Evolutionary conservation across 2,329 filamentous ascomycete species (phyloP), one percentile per base, ranked within the genome.

Genomic region (Clonostachys rhizophaga): DNA sequence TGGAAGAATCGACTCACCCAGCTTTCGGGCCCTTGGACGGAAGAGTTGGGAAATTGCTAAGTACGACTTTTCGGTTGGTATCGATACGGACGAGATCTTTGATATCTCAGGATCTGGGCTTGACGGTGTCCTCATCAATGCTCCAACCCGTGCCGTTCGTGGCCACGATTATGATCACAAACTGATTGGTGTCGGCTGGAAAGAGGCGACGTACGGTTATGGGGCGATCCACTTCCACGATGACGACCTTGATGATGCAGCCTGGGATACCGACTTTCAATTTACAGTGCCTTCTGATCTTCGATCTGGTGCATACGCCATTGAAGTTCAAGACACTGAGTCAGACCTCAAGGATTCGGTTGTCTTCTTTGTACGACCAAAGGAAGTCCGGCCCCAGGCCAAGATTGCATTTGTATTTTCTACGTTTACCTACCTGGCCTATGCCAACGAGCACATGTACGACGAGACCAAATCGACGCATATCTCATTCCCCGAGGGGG

Each of bases 191-290:
- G 43, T 47, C 5, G 58, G 61, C 45, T 67, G 64, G 64, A 66
- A 56, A 18, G 49, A 55, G 24, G 62, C 64, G 2, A 53, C 51
- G 30, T 62, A 56, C 34, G 64, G 63, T 1, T 66, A 64, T 45
- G 63, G 64, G 8, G 64, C 64, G 2, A 67, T 67, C 40, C 64
- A 67, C 46, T 67, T 67, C 50, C 64, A 67, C 47, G 64, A 67
- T 17, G 64, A 67, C 44, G 64, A 67, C 46, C 46, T 66, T 8
- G 64, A 67, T 48, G 65, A 67, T 50, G 64, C 65, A 4, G 50
- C 46, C 7, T 66, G 62, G 63, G 54, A 52, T 6, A 66, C 60
- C 2, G 57, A 65, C 47, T 64, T 66, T 44, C 46, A 44, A 5
- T 42, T 65, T 37, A 54, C 50, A 4, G 48, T 64, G 34, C 55